A percentile compares a stretch with the other conserved stretches of the same genome.
Conservation (phyloP, 768 basidiomycete species). For the Tulasnella sp. region DNA sequence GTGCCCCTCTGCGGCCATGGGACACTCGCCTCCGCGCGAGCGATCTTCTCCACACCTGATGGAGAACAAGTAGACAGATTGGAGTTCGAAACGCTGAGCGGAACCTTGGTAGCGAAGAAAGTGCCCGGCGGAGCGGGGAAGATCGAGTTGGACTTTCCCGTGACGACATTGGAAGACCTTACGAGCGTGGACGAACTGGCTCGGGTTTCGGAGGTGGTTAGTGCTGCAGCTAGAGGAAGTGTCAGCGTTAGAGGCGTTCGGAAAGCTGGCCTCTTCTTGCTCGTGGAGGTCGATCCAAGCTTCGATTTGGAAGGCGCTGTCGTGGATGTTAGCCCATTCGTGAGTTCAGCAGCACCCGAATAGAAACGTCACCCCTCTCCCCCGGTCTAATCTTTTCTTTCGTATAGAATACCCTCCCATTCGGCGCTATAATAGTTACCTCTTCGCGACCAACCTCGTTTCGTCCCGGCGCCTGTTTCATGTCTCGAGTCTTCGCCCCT, state of each 20-base stretch:
- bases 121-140: too few relatives aligned
- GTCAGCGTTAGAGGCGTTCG: conserved; percentile 36
- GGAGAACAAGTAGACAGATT: conserved; percentile 24
- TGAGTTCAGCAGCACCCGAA: conserved; percentile 31
- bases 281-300: conserved; percentile 40
- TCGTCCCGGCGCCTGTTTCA: conserved; percentile 37
- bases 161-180: conserved; percentile 28
- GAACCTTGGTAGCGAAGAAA: conserved; percentile 37
- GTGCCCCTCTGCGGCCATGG: conserved; percentile 44
- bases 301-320: conserved; percentile 37
- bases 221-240: conserved; percentile 24
- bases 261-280: conserved; percentile 35
- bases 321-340: conserved; percentile 38
- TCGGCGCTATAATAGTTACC: conserved; percentile 37
- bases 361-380: background rate
- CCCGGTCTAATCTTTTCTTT: background rate
- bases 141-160: conserved; percentile 43
- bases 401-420: background rate
- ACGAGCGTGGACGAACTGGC: conserved; percentile 24
- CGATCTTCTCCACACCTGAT: conserved; percentile 43
- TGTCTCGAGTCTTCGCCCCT: conserved; percentile 44
- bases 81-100: conserved; percentile 39
- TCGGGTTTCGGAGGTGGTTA: background rate
- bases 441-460: conserved; percentile 29
- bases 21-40: too few relatives aligned